Evolutionary conservation across 768 basidiomycete species (phyloP), one percentile per base, ranked within the genome.

Genomic region (Russula griseocarnosa): DNA sequence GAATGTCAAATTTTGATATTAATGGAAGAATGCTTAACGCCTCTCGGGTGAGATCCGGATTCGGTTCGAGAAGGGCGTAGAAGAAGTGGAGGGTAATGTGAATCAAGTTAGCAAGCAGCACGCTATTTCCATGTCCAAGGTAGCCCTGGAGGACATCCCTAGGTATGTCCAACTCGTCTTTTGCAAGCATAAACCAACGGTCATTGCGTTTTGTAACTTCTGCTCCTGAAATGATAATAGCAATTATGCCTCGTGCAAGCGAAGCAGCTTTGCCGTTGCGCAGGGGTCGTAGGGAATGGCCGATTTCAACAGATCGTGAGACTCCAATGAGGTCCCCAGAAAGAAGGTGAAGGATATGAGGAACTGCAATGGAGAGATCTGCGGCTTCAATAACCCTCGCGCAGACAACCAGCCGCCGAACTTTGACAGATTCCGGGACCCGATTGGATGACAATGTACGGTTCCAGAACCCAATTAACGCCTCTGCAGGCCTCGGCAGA

Each of bases 21-120:
- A 13, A 28, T 20, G 38, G 49, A 18, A 60, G 20, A 22, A 40
- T 14, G 49, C 1, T 3, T 3, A 38, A 30, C 13, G 28, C 6
- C 13, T 4, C 18, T 26, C 11, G 3, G n/a, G 26, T 16, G 3
- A 60, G 26, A 28, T n/a, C 36, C 24, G 3, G 34, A n/a, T n/a
- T 4, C 22, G 7, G 38, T 9, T 30, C 10, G 20, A n/a, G 7
- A 51, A 40, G 22, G 20, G 13, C 28, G 18, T 5, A 8, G 5
- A 51, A 13, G 50, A 60, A 4, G 10, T 51, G 49, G 26, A 50
- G 58, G 30, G 26, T 40, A 14, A 60, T n/a, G 36, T 51, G 49
- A 50, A 60, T 51, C 58, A 60, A 16, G 26, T 51, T 51, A 28
- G 36, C 58, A 9, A 60, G 58, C 13, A 11, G 6, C 16, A 59